phyloP scores from a whole-genome alignment of 2,329 filamentous ascomycete genomes.

The Fusarium proliferatum region DNA sequence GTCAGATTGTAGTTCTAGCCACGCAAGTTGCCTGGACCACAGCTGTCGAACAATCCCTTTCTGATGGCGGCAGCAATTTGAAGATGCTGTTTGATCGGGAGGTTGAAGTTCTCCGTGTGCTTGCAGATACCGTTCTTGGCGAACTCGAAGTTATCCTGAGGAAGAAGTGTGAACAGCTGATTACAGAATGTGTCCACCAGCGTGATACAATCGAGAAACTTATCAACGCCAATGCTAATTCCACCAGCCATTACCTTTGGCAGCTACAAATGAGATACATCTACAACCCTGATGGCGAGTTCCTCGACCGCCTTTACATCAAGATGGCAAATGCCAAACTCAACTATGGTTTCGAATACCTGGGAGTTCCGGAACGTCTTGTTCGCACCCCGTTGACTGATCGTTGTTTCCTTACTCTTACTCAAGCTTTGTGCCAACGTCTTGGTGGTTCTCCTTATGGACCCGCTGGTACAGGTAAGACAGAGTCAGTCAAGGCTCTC shows the following conservation, averaged over 20 bases:
- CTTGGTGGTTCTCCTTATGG: slow-evolving; percentile 97
- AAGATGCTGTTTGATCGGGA: slow-evolving; percentile 81
- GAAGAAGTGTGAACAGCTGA: slow-evolving; percentile 98
- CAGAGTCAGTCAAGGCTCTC: slow-evolving; percentile 97
- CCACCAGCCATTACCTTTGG: slow-evolving; percentile 88
- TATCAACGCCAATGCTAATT: slow-evolving; percentile 77
- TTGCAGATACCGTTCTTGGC: slow-evolving; percentile 89
- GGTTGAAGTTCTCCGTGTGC: slow-evolving; percentile 83
- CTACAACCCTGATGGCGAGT: slow-evolving; percentile 84
- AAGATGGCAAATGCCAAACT: slow-evolving; percentile 97
- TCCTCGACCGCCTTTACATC: slow-evolving; percentile 83
- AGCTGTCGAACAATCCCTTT: slow-evolving; percentile 81
- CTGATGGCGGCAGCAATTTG: slow-evolving; percentile 76
- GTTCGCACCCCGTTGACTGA: slow-evolving; percentile 97
- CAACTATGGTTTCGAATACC: slow-evolving; percentile 97
- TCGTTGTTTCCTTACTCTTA: slow-evolving; percentile 97
- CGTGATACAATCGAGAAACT: slow-evolving; percentile 93
- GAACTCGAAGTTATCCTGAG: slow-evolving; percentile 88
- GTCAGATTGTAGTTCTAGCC: slow-evolving; percentile 94
- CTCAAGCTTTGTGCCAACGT: slow-evolving; percentile 92
- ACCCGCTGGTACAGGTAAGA: slow-evolving; percentile 97
- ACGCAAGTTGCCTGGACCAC: slow-evolving; percentile 95
- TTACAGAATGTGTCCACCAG: slow-evolving; percentile 98
- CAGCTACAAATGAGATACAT: slow-evolving; percentile 97
- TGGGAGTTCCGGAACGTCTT: slow-evolving; percentile 94